Conservation (phyloP, 2,329 filamentous ascomycete genomes). For the Elsinoe fawcettii region DNA sequence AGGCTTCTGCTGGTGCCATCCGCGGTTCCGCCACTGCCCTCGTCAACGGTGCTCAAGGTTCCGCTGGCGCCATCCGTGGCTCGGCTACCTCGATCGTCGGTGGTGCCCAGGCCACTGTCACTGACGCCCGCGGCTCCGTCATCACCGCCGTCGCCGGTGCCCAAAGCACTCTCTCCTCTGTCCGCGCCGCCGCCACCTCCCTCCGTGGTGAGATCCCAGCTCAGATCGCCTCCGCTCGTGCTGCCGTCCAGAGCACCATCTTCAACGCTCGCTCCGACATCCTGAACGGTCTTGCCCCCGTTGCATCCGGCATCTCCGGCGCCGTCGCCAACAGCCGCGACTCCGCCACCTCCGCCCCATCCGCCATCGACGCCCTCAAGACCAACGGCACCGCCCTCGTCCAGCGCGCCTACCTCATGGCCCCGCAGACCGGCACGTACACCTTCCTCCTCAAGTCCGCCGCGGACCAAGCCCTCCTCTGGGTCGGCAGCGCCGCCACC, state of each 20-base stretch:
- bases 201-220: slow-evolving; percentile 1
- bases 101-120: neutral
- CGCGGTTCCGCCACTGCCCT: neutral
- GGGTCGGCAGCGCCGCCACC: neutral
- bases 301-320: slow-evolving; percentile 8
- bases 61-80: neutral
- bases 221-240: slow-evolving; percentile 2
- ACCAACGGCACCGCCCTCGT: slow-evolving; percentile 8
- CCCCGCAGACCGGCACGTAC: slow-evolving; percentile 3
- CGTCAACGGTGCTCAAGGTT: too few relatives aligned
- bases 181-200: slow-evolving; percentile 2
- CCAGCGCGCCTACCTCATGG: slow-evolving; percentile 11
- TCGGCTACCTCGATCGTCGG: neutral
- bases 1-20: too few relatives aligned
- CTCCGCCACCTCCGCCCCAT: neutral
- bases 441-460: slow-evolving; percentile 11
- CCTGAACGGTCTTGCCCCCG: neutral
- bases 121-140: neutral
- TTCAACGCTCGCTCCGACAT: neutral
- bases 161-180: neutral
- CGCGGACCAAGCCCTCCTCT: slow-evolving; percentile 1
- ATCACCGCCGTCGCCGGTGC: neutral
- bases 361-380: slow-evolving; percentile 9
- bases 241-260: slow-evolving; percentile 8
- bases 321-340: neutral